phyloP scores from a whole-genome alignment of 345 rosid genomes.

The Limnanthes douglasii region DNA sequence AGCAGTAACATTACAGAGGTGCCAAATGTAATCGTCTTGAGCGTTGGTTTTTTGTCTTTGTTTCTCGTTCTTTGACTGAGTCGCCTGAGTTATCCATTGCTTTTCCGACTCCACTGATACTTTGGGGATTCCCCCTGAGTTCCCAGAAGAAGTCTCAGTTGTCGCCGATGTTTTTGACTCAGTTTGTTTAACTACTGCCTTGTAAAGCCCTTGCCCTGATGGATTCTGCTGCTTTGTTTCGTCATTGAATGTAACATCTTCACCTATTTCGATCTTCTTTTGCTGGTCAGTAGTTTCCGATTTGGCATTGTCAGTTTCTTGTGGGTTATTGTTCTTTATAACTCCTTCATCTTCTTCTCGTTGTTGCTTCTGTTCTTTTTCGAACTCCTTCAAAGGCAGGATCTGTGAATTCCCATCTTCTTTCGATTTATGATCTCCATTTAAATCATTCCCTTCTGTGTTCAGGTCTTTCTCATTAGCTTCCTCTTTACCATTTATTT shows the following conservation, averaged over 20 bases:
- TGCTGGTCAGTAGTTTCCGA: background rate
- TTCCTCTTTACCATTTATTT: background rate
- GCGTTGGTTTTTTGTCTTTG: conserved; percentile 34
- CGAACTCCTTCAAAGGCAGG: conserved; percentile 15
- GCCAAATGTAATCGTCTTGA: conserved; percentile 38
- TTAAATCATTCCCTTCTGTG: too few relatives aligned
- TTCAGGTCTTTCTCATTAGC: too few relatives aligned
- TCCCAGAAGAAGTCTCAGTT: conserved; percentile 5
- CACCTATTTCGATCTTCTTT: background rate
- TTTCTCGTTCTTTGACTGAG: conserved; percentile 58
- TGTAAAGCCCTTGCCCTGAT: conserved; percentile 3
- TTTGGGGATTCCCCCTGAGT: conserved; percentile 57
- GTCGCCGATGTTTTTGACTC: conserved; percentile 8
- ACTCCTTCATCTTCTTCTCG: conserved; percentile 34
- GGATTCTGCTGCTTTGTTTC: conserved; percentile 15
- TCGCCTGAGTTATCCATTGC: conserved; percentile 60
- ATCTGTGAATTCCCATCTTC: conserved; percentile 7
- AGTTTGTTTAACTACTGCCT: conserved; percentile 5
- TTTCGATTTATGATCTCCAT: conserved; percentile 2
- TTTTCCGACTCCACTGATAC: conserved; percentile 67
- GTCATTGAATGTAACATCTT: conserved; percentile 11
- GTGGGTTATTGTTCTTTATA: conserved; percentile 10
- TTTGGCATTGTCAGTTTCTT: conserved; percentile 11
- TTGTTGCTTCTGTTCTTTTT: conserved; percentile 28
- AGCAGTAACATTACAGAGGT: conserved; percentile 59